Evolutionary conservation across 495 filamentous ascomycete species (phyloP).

Genomic region (Cladorrhinum samala): DNA sequence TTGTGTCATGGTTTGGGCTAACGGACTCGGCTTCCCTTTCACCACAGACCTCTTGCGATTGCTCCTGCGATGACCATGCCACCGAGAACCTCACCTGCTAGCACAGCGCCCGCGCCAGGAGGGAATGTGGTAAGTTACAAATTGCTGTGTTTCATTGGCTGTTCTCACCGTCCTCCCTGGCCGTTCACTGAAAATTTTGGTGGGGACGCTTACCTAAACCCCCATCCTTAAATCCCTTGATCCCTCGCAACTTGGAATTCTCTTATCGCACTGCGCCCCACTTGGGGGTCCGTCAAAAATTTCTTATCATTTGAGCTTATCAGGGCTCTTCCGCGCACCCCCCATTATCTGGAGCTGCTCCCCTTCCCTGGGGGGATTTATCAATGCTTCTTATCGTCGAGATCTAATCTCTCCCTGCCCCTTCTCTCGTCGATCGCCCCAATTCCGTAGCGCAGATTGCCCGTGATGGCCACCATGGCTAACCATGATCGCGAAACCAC

Average conservation of each 20-base stretch:
- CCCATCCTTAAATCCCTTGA: constrained; percentile 2
- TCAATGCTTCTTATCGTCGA: constrained; percentile 21
- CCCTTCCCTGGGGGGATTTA: background rate
- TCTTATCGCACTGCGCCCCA: constrained; percentile 8
- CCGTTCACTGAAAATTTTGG: constrained; percentile 6
- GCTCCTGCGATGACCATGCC: constrained; percentile 40
- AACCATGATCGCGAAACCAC: constrained; percentile 54
- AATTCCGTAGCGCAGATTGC: constrained; percentile 8
- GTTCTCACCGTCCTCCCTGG: background rate
- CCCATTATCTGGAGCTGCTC: background rate
- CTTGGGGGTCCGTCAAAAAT: constrained; percentile 30
- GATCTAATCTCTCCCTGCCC: constrained; percentile 25
- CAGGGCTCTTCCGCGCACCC: constrained; percentile 6
- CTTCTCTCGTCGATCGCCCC: constrained; percentile 7
- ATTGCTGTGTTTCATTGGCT: constrained; percentile 11
- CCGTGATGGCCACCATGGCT: constrained; percentile 38
- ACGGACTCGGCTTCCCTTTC: too few relatives aligned
- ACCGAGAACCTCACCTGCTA: constrained; percentile 61
- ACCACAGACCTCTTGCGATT: constrained; percentile 26
- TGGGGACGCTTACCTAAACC: constrained; percentile 22
- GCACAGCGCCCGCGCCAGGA: constrained; percentile 58
- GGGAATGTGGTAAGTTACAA: constrained; percentile 57
- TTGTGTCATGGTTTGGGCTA: too few relatives aligned
- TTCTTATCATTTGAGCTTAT: constrained; percentile 28
- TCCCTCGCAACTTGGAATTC: background rate